Conservation (phyloP, 2,329 filamentous ascomycete species). For the Claviceps sp. region DNA sequence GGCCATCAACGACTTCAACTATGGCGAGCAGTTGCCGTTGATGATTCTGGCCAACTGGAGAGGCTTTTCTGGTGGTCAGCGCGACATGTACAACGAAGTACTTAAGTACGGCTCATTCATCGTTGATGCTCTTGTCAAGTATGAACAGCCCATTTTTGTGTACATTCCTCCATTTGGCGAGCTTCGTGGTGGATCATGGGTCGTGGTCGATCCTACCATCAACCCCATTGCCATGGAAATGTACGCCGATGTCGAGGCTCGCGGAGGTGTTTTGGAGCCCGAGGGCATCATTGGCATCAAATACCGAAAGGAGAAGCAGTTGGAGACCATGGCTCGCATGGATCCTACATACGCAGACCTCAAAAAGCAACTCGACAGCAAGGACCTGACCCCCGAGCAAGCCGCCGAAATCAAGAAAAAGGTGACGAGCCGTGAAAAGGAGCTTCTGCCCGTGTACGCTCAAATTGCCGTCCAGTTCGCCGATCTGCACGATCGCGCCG, state of each 20-base stretch:
- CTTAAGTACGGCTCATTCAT: conserved; percentile 99
- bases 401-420: conserved; percentile 67
- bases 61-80: conserved; percentile 98
- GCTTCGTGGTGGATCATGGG: conserved; percentile 97
- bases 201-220: conserved; percentile 97
- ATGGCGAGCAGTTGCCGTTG: conserved; percentile 91
- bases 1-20: conserved; percentile 97
- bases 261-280: conserved; percentile 92
- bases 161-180: conserved; percentile 97
- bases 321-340: conserved; percentile 91
- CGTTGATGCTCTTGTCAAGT: conserved; percentile 95
- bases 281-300: conserved; percentile 99
- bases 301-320: conserved; percentile 92
- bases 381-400: conserved; percentile 56
- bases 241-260: conserved; percentile 92
- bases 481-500: conserved; percentile 90
- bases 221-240: conserved; percentile 97
- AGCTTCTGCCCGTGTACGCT: conserved; percentile 80
- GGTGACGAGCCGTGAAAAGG: conserved; percentile 75
- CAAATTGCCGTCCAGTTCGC: conserved; percentile 96
- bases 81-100: conserved; percentile 99
- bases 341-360: conserved; percentile 74
- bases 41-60: conserved; percentile 99
- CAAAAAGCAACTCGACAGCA: conserved; percentile 58
- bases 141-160: conserved; percentile 95